These are phyloP conservation scores for Leccinum ochraceum DNA, from an alignment of 768 basidiomycete species.

Conservation along the genomic window DNA sequence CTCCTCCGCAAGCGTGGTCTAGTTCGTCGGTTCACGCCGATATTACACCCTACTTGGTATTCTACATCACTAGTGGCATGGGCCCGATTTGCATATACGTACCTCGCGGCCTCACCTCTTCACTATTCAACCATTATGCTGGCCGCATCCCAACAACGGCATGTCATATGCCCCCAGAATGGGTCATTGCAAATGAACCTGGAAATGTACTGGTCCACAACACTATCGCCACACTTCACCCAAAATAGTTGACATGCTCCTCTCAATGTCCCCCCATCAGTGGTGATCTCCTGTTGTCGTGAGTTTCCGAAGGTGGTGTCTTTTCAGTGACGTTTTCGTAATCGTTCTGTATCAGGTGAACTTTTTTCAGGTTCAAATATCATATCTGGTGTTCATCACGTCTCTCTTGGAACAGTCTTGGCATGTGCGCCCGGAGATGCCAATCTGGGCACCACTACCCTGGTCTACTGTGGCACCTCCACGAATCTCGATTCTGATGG, in stretches of 20 bases:
- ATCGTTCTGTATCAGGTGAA: neutral
- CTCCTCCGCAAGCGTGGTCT: neutral
- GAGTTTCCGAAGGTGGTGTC: too few species aligned
- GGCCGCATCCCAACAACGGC: too few species aligned
- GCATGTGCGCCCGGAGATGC: too few species aligned
- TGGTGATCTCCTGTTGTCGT: neutral
- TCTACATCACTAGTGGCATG: neutral
- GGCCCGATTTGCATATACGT: neutral
- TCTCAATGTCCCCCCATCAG: neutral
- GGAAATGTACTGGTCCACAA: too few species aligned
- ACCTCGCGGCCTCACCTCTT: too few species aligned
- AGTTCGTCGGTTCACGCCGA: neutral
- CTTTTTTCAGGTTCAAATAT: neutral
- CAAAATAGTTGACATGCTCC: too few species aligned
- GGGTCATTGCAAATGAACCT: too few species aligned
- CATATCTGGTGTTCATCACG: neutral
- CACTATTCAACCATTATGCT: too few species aligned
- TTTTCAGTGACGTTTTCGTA: neutral
- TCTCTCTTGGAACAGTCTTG: neutral
- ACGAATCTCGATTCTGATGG: neutral
- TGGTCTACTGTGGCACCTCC: neutral
- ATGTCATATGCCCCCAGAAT: too few species aligned
- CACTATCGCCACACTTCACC: neutral
- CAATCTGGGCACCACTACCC: neutral
- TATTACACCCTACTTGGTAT: neutral